Evolutionary conservation across 2,329 filamentous ascomycete genomes (phyloP).

Genomic region (Diplodia sapinea): DNA sequence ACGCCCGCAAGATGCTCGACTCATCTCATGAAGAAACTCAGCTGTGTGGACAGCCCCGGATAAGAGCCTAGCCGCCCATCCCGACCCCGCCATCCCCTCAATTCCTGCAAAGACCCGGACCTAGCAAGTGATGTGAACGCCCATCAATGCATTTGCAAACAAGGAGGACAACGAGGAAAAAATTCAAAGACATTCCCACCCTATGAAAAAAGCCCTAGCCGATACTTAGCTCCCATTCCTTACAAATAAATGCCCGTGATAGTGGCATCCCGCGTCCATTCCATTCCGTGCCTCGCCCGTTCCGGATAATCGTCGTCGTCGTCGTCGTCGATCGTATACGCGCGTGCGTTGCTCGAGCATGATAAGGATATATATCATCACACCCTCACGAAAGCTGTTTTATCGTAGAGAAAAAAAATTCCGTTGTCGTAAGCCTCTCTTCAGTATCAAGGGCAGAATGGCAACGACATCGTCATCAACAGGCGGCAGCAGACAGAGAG

Average conservation of each 20-base stretch:
- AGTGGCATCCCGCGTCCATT: too few relatives aligned
- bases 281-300: background rate
- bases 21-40: background rate
- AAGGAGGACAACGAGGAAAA: too few relatives aligned
- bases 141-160: too few relatives aligned
- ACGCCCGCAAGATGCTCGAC: too few relatives aligned
- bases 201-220: background rate
- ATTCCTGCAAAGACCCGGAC: background rate
- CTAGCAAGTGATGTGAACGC: too few relatives aligned
- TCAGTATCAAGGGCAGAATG: background rate
- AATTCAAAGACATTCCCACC: too few relatives aligned
- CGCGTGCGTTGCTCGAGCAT: background rate
- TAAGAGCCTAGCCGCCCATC: background rate
- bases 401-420: background rate
- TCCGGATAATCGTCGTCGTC: background rate
- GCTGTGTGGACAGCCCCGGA: background rate
- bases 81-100: background rate
- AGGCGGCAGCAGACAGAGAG: background rate
- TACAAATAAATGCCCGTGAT: background rate
- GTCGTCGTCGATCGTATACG: constrained; percentile 2
- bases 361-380: background rate
- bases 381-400: constrained; percentile 28
- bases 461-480: background rate
- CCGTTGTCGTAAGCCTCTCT: background rate
- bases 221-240: constrained; percentile 10